Conservation (phyloP, 805 yeast genomes). For the Saturnispora mendoncae region DNA sequence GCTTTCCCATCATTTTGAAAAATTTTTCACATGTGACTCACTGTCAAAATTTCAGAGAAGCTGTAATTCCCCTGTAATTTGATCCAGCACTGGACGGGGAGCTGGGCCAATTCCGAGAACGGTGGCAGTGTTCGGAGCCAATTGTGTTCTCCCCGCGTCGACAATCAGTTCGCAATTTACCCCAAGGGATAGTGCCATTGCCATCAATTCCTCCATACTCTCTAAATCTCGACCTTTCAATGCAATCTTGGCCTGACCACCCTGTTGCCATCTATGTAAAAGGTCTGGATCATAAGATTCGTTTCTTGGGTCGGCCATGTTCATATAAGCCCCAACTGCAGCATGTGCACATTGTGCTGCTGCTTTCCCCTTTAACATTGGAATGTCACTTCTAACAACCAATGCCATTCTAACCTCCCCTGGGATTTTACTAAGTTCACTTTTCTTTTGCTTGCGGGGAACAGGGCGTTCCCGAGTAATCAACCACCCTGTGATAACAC, state of each 20-base stretch:
- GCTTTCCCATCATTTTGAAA: too few species aligned
- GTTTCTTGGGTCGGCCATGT: conserved; percentile 43
- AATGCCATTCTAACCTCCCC: conserved; percentile 85
- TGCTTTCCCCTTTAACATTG: conserved; percentile 90
- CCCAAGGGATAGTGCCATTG: conserved; percentile 71
- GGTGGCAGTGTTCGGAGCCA: conserved; percentile 93
- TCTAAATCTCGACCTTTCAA: conserved; percentile 63
- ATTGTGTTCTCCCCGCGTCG: conserved; percentile 96
- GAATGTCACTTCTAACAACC: conserved; percentile 78
- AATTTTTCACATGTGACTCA: conserved; percentile 3
- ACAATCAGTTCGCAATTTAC: conserved; percentile 75
- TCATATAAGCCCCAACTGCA: conserved; percentile 69
- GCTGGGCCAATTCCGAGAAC: conserved; percentile 98
- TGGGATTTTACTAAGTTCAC: conserved; percentile 52
- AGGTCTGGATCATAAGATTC: conserved; percentile 40
- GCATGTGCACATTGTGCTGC: conserved; percentile 99
- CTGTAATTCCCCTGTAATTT: conserved; percentile 71
- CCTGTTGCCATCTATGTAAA: conserved; percentile 72
- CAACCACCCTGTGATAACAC: too few species aligned
- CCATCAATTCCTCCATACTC: conserved; percentile 66
- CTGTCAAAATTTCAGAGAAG: conserved; percentile 40
- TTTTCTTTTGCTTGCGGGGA: too few species aligned
- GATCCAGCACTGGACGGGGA: conserved; percentile 70
- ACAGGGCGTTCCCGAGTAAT: too few species aligned
- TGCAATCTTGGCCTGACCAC: conserved; percentile 93